phyloP scores from a whole-genome alignment of 2,329 filamentous ascomycete species.

The Arthroderma sp. region DNA sequence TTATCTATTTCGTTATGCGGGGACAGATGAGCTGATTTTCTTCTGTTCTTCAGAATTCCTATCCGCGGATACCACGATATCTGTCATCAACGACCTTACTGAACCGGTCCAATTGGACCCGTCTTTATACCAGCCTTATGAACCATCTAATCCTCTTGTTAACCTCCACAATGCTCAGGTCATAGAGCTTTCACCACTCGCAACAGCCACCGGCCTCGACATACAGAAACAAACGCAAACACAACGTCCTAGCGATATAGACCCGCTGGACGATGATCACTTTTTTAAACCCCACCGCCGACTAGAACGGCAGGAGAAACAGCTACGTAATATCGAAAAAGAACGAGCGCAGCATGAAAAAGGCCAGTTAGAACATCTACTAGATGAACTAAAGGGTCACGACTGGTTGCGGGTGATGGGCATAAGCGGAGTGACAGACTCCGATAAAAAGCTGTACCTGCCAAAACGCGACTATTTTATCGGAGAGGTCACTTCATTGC shows the following conservation, averaged over 20 bases:
- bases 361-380: constrained; percentile 49
- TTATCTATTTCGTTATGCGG: constrained; percentile 1
- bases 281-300: constrained; percentile 48
- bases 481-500: constrained; percentile 62
- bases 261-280: constrained; percentile 44
- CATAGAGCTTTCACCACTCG: constrained; percentile 31
- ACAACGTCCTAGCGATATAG: constrained; percentile 18
- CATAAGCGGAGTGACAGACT: constrained; percentile 70
- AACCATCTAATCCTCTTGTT: constrained; percentile 20
- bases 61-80: constrained; percentile 57
- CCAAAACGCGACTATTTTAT: constrained; percentile 76
- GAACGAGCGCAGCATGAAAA: constrained; percentile 55
- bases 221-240: constrained; percentile 18
- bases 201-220: constrained; percentile 7
- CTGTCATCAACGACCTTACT: constrained; percentile 49
- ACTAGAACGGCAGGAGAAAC: constrained; percentile 53
- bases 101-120: constrained; percentile 12
- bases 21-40: constrained; percentile 3
- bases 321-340: constrained; percentile 54
- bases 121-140: no score
- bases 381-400: constrained; percentile 75
- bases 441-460: constrained; percentile 74
- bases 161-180: constrained; percentile 28
- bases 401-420: constrained; percentile 93
- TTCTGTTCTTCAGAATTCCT: constrained; percentile 48